Conservation (phyloP, 768 basidiomycete genomes). For the Kwoniella shandongensis region DNA sequence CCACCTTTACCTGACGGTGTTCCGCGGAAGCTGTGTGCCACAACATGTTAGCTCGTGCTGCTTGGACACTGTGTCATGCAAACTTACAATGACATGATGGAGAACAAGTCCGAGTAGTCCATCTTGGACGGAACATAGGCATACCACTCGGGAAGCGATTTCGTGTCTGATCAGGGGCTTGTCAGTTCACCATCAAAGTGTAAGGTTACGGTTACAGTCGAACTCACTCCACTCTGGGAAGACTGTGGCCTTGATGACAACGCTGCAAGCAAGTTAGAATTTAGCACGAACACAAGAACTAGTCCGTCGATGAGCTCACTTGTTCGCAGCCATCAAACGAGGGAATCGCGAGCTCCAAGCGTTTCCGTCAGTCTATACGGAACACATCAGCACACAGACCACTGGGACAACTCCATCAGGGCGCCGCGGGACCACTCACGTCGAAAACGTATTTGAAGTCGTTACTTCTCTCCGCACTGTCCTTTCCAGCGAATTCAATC, state of each 20-base stretch:
- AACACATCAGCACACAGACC: background rate
- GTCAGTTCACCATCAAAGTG: constrained; percentile 1
- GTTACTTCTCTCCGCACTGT: constrained; percentile 51
- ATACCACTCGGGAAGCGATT: constrained; percentile 53
- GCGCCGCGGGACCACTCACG: constrained; percentile 29
- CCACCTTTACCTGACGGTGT: constrained; percentile 47
- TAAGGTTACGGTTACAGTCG: constrained; percentile 2
- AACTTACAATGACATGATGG: constrained; percentile 54
- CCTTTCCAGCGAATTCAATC: constrained; percentile 49
- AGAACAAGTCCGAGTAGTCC: constrained; percentile 54
- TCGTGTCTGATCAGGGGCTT: constrained; percentile 37
- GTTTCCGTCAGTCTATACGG: constrained; percentile 51
- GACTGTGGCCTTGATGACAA: constrained; percentile 54
- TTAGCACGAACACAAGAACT: background rate
- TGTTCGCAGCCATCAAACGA: constrained; percentile 52
- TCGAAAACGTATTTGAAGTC: constrained; percentile 55
- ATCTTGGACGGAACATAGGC: constrained; percentile 55
- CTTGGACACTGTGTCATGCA: too few species aligned
- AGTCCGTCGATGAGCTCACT: constrained; percentile 36
- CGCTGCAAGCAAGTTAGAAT: constrained; percentile 22
- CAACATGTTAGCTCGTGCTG: too few species aligned
- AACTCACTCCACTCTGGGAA: constrained; percentile 55
- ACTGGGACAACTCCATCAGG: background rate
- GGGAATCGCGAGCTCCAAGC: constrained; percentile 55
- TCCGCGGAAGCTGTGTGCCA: constrained; percentile 53